Conservation (phyloP, 1,284 basidiomycete species). For the Puccinia hordei region DNA sequence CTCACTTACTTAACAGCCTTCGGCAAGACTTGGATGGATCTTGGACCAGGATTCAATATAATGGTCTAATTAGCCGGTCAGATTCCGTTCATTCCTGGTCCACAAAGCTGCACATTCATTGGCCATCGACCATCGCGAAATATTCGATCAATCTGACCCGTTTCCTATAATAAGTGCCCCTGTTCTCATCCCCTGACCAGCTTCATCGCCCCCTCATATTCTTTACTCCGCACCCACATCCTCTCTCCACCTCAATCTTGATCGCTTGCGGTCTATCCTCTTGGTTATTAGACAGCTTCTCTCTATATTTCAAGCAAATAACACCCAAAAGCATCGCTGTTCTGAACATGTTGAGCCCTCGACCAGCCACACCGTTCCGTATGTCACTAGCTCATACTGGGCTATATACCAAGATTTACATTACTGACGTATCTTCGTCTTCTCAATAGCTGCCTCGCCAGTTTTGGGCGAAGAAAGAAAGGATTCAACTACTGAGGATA, state of each 20-base stretch:
- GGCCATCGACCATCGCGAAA: too few species aligned
- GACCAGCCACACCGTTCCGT: constrained; percentile 19
- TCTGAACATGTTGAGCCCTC: constrained; percentile 1
- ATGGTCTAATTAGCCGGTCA: too few species aligned
- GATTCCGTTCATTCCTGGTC: too few species aligned
- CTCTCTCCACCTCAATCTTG: background rate
- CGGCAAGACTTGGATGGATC: too few species aligned
- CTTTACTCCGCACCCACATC: background rate
- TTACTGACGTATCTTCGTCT: background rate
- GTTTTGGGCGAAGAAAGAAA: background rate
- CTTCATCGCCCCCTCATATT: too few species aligned
- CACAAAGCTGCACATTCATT: too few species aligned
- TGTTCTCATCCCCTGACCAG: background rate
- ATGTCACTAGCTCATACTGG: background rate
- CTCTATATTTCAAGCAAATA: background rate
- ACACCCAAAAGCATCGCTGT: background rate
- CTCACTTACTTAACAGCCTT: too few species aligned
- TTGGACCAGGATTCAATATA: too few species aligned
- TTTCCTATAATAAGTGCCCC: background rate
- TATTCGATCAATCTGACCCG: too few species aligned
- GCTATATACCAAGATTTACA: too few species aligned
- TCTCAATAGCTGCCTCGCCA: constrained; percentile 10
- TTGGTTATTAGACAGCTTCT: background rate
- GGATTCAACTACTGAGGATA: background rate
- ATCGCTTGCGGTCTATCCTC: background rate